Conservation (phyloP, 345 rosid genomes). For the Moricandia moricandioides region DNA sequence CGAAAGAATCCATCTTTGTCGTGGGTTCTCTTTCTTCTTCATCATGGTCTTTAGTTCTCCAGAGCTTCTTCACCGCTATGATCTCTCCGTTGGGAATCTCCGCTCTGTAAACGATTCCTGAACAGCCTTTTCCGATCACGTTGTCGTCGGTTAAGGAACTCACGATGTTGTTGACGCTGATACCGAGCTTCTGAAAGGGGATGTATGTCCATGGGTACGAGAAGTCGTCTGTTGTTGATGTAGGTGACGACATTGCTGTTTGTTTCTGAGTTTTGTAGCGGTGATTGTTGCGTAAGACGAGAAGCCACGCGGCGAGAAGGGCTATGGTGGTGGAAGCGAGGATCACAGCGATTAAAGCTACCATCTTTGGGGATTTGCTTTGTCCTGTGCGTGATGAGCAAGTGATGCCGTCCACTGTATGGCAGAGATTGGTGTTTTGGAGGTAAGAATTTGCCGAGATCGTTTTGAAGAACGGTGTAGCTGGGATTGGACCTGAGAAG, state of each 20-base stretch:
- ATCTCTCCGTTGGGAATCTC: slow-evolving; percentile 78
- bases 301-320: slow-evolving; percentile 60
- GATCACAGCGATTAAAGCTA: slow-evolving; percentile 62
- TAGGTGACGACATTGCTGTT: slow-evolving; percentile 38
- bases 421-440: slow-evolving; percentile 62
- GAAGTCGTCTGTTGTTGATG: slow-evolving; percentile 67
- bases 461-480: slow-evolving; percentile 79
- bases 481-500: slow-evolving; percentile 89
- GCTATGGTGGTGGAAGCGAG: slow-evolving; percentile 58
- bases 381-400: slow-evolving; percentile 56
- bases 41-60: slow-evolving; percentile 67
- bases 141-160: slow-evolving; percentile 77
- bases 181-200: slow-evolving; percentile 80
- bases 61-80: slow-evolving; percentile 87
- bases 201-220: slow-evolving; percentile 96
- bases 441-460: slow-evolving; percentile 60
- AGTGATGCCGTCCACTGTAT: slow-evolving; percentile 62
- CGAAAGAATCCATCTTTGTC: slow-evolving; percentile 63
- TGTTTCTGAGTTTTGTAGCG: slow-evolving; percentile 55
- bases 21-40: slow-evolving; percentile 37
- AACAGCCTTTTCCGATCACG: slow-evolving; percentile 91
- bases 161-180: slow-evolving; percentile 70
- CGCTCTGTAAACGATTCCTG: slow-evolving; percentile 84
- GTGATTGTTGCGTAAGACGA: slow-evolving; percentile 55
- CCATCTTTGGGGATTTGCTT: slow-evolving; percentile 58